Conservation (phyloP, 352 stramenopile species). For the Pythium guiyangense region DNA sequence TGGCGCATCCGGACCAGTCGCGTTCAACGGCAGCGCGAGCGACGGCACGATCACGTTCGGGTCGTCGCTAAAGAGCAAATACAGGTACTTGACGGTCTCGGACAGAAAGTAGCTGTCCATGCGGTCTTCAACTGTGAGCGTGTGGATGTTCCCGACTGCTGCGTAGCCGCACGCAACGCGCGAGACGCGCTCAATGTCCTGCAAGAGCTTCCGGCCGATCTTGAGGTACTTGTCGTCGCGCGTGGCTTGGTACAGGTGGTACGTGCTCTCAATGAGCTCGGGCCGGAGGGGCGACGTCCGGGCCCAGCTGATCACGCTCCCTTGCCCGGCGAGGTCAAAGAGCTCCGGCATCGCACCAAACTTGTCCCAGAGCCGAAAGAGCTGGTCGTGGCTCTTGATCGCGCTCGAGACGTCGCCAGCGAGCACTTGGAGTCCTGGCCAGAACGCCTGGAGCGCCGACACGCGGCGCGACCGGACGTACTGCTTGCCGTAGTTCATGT, state of each 20-base stretch:
- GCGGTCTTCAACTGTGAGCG: conserved; percentile 89
- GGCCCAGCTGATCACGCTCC: conserved; percentile 70
- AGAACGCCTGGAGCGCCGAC: conserved; percentile 95
- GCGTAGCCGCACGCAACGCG: conserved; percentile 91
- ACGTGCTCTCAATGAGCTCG: conserved; percentile 97
- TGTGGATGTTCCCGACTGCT: conserved; percentile 88
- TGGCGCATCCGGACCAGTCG: not conserved
- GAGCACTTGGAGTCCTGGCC: conserved; percentile 94
- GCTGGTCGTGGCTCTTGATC: conserved; percentile 89
- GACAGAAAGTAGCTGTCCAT: conserved; percentile 99
- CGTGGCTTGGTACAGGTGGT: conserved; percentile 93
- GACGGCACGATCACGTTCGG: conserved; percentile 64
- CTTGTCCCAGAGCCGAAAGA: conserved; percentile 94
- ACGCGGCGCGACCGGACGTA: conserved; percentile 56
- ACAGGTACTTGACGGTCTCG: conserved; percentile 99
- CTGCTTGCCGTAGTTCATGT: conserved; percentile 75
- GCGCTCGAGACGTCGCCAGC: conserved; percentile 89
- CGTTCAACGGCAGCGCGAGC: not conserved
- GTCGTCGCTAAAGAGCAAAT: conserved; percentile 96
- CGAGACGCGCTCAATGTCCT: conserved; percentile 86
- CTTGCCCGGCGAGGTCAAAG: conserved; percentile 71
- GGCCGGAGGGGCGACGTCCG: conserved; percentile 92
- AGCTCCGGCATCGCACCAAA: conserved; percentile 95
- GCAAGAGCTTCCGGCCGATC: conserved; percentile 82
- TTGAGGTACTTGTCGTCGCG: conserved; percentile 87